Percentiles rank a stretch among this genome's conserved stretches.
These are phyloP conservation scores for Dactylonectria estremocensis DNA, from an alignment of 2,329 filamentous ascomycete genomes.

Conservation along the genomic window DNA sequence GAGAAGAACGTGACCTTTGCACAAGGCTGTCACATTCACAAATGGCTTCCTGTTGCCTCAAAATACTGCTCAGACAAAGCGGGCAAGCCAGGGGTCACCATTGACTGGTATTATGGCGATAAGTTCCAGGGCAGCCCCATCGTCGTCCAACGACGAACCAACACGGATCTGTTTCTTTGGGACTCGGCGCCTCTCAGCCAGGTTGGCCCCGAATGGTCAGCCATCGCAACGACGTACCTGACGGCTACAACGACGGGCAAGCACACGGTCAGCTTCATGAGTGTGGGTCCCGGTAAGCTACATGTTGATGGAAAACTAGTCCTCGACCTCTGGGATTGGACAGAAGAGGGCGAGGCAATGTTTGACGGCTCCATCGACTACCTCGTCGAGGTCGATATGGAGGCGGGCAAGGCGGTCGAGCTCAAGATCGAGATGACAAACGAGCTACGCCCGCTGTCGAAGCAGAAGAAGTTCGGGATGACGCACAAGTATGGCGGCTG, in stretches of 20 bases:
- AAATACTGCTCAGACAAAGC: conserved; percentile 51
- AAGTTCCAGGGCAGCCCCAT: conserved; percentile 72
- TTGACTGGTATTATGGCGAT: conserved; percentile 77
- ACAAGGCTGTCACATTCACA: conserved; percentile 48
- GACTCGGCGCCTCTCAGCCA: conserved; percentile 75
- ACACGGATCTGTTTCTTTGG: conserved; percentile 80
- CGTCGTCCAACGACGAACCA: conserved; percentile 71
- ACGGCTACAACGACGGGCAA: conserved; percentile 72
- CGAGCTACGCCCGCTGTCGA: conserved; percentile 72
- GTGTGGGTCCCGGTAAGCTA: conserved; percentile 75
- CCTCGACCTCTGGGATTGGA: conserved; percentile 79
- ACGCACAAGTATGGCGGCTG: conserved; percentile 80
- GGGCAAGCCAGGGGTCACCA: conserved; percentile 72
- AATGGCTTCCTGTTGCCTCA: conserved; percentile 49
- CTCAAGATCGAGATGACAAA: conserved; percentile 70
- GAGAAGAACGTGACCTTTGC: conserved; percentile 72
- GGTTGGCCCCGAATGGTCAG: conserved; percentile 75
- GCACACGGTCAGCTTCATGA: conserved; percentile 78
- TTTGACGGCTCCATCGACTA: conserved; percentile 78
- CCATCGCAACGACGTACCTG: conserved; percentile 72
- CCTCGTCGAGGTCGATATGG: conserved; percentile 72
- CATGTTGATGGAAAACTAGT: conserved; percentile 72
- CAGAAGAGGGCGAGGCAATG: conserved; percentile 79
- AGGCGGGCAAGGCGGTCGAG: conserved; percentile 72
- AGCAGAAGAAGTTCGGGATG: conserved; percentile 70